These are phyloP conservation scores for Sherardia arvensis DNA, from an alignment of 257 asterid genomes.

Conservation along the genomic window DNA sequence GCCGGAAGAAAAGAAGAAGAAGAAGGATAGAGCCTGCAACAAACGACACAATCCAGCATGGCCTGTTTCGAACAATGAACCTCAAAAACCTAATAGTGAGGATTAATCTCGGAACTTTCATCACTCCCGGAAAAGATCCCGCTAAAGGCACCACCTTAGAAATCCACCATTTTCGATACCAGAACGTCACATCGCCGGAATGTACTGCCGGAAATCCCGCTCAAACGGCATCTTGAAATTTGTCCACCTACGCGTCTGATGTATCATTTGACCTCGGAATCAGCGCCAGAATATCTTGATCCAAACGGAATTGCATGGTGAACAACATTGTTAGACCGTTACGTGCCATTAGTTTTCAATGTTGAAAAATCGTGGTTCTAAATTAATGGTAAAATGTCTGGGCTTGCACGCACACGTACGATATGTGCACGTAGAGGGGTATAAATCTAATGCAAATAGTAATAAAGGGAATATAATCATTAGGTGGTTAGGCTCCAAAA, in stretches of 20 bases:
- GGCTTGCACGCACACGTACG: too few relatives aligned
- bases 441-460: too few relatives aligned
- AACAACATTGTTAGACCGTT: too few relatives aligned
- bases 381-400: too few relatives aligned
- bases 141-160: constrained; percentile 9
- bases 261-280: not conserved
- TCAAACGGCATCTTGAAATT: constrained; percentile 6
- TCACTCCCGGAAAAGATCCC: constrained; percentile 6
- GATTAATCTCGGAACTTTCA: not conserved
- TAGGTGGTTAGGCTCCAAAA: too few relatives aligned
- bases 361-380: too few relatives aligned
- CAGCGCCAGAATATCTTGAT: constrained; percentile 28
- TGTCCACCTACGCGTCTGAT: constrained; percentile 12
- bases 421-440: too few relatives aligned
- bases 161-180: constrained; percentile 33
- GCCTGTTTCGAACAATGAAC: not conserved
- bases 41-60: too few relatives aligned
- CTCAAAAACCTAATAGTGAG: too few relatives aligned
- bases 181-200: constrained; percentile 23
- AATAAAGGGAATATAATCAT: too few relatives aligned
- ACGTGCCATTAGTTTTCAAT: too few relatives aligned
- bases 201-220: constrained; percentile 1
- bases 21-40: not conserved
- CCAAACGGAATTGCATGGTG: constrained; percentile 30
- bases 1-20: too few relatives aligned